Evolutionary conservation across 371 early-diverging fungal genomes (phyloP), one percentile per base, ranked within the genome.

Genomic region (Saksenaea vasiformis): DNA sequence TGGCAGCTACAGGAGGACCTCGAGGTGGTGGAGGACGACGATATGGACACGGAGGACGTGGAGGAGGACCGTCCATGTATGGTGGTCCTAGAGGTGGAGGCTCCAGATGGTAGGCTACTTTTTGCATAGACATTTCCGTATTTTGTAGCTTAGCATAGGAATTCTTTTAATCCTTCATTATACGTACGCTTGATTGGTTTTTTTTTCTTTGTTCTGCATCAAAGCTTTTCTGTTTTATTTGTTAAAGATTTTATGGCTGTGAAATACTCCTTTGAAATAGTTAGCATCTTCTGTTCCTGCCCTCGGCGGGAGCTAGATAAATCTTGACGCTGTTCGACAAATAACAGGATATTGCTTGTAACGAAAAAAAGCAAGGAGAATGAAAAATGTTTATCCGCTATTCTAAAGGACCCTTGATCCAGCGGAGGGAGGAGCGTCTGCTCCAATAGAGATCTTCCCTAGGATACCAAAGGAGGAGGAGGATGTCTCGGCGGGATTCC

Each of bases 1-100:
- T 99, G 87, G 85, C 89, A 51, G 81, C 61, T 44, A 62, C 70
- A 37, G 61, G 73, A 56, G 65, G 71, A 43, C 66, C 73, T 41
- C 70, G 75, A 27, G 76, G 82, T 39, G 73, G 77, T 26, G 74
- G 84, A 55, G 62, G 78, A 58, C 71, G 88, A 41, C 63, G 84
- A 58, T 70, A 85, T 39, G 82, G 89, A 19, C 73, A 83, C 56
- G 64, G 84, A 27, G 69, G 85, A 31, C 77, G 85, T 53, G 78
- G 88, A 9, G 64, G 82, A 51, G 77, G 87, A 22, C 51, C 51
- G 22, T 26, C 70, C 22, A 47, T 47, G 76, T 36, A 70, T 53
- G 74, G 84, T 22, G 66, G 78, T 57, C 69, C 70, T 13, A 62
- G 72, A 38, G 62, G 69, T 19, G 71, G 76, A 47, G 51, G 51